These are phyloP conservation scores for Pyrenula aspistea DNA, from an alignment of 495 filamentous ascomycete genomes.

Conservation along the genomic window DNA sequence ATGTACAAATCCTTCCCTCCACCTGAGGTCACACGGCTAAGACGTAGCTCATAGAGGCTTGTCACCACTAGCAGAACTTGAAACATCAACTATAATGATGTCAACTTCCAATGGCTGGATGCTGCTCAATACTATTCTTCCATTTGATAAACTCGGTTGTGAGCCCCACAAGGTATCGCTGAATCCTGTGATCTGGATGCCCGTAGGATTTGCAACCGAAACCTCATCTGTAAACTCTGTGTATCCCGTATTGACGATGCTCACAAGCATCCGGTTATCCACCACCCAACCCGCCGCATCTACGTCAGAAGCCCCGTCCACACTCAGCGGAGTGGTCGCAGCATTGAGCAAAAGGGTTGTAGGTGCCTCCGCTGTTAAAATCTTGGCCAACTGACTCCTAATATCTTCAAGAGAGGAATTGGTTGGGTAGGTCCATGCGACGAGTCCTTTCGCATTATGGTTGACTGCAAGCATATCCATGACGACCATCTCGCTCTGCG, in stretches of 20 bases:
- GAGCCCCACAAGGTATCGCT: background rate
- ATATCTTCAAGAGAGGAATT: constrained; percentile 8
- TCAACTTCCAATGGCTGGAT: background rate
- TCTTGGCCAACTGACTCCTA: constrained; percentile 11
- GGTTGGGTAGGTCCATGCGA: constrained; percentile 25
- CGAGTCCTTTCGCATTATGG: constrained; percentile 43
- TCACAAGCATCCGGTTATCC: constrained; percentile 1
- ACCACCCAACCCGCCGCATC: constrained; percentile 4
- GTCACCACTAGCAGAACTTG: background rate
- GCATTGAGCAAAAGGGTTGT: constrained; percentile 9
- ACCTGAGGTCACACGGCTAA: no score
- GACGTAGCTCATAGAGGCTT: no score
- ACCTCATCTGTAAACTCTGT: background rate
- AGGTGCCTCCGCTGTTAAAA: constrained; percentile 8
- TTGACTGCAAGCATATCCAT: constrained; percentile 54
- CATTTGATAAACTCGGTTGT: background rate
- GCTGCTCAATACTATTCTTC: background rate
- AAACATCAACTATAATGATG: background rate
- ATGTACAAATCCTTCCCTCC: no score
- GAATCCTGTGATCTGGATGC: background rate
- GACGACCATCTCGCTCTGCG: constrained; percentile 37
- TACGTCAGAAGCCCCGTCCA: background rate
- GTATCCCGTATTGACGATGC: constrained; percentile 5
- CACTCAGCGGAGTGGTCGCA: background rate
- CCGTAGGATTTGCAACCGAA: background rate